Evolutionary conservation across 2,329 filamentous ascomycete species (phyloP).

Genomic region (Penicillium sp.): DNA sequence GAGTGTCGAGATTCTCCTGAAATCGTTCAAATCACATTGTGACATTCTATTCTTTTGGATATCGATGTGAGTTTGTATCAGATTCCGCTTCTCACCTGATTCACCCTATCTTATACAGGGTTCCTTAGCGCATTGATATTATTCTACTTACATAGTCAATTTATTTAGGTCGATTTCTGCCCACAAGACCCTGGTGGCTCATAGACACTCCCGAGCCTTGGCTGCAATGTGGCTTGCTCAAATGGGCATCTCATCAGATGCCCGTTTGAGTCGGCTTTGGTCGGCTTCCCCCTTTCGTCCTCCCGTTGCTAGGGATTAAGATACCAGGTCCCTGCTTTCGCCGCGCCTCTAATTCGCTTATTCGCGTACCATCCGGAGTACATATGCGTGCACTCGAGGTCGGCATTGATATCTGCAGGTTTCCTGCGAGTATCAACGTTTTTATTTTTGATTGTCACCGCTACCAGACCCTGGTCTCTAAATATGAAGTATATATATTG

Average conservation of each 20-base stretch:
- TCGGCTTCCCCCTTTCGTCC: constrained; percentile 23
- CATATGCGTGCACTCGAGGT: background rate
- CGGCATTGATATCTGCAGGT: background rate
- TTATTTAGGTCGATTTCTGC: no score
- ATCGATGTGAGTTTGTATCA: no score
- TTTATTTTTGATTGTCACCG: constrained; percentile 4
- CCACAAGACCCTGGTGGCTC: constrained; percentile 1
- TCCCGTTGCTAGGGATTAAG: constrained; percentile 8
- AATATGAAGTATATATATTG: no score
- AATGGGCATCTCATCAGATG: constrained; percentile 17
- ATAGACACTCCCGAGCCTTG: background rate
- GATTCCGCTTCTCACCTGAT: no score
- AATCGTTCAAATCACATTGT: no score
- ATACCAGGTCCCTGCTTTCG: constrained; percentile 4
- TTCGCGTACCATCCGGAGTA: background rate
- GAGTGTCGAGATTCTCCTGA: constrained; percentile 8
- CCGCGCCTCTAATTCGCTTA: background rate
- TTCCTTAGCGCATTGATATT: constrained; percentile 8
- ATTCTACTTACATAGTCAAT: no score
- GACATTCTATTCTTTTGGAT: background rate
- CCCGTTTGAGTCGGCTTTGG: background rate
- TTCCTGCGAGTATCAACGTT: background rate
- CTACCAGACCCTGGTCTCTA: background rate
- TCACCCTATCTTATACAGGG: background rate
- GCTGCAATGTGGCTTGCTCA: background rate